These are phyloP conservation scores for Trichoderma breve DNA, from an alignment of 2,329 filamentous ascomycete genomes.

Conservation along the genomic window DNA sequence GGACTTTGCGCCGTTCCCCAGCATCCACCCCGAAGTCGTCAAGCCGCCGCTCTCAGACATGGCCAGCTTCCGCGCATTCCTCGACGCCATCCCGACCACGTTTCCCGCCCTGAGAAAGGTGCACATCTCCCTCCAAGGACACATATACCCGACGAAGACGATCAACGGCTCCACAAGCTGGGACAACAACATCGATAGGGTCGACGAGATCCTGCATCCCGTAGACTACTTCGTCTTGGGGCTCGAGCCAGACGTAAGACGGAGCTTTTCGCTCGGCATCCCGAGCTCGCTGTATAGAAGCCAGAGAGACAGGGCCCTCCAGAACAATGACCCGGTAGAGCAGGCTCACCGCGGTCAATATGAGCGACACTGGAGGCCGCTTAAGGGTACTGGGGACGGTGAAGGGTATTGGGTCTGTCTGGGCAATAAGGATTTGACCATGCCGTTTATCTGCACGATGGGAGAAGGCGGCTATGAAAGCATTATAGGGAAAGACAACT, in stretches of 20 bases:
- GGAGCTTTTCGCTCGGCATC: conserved; percentile 26
- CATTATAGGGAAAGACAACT: conserved; percentile 8
- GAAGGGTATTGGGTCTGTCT: conserved; percentile 31
- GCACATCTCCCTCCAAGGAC: conserved; percentile 24
- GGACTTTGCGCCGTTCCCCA: conserved; percentile 24
- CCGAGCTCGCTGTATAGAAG: conserved; percentile 26
- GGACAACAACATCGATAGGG: neutral
- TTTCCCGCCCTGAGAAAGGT: conserved; percentile 23
- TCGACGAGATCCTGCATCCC: conserved; percentile 8
- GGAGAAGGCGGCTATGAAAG: neutral
- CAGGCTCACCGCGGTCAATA: conserved; percentile 20
- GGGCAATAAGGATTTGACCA: conserved; percentile 24
- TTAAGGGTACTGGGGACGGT: conserved; percentile 19
- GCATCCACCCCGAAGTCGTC: neutral
- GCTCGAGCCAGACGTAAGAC: conserved; percentile 19
- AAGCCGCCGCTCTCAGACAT: conserved; percentile 9
- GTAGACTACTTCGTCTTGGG: conserved; percentile 26
- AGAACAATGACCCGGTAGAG: conserved; percentile 20
- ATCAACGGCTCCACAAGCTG: neutral
- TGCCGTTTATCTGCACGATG: conserved; percentile 7
- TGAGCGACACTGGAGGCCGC: conserved; percentile 27
- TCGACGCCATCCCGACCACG: conserved; percentile 21
- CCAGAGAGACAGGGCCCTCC: conserved; percentile 22
- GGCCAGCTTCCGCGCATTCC: conserved; percentile 22
- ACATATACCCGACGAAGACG: conserved; percentile 3